Evolutionary conservation across 768 basidiomycete genomes (phyloP).

Genomic region (Amanita inopinata): DNA sequence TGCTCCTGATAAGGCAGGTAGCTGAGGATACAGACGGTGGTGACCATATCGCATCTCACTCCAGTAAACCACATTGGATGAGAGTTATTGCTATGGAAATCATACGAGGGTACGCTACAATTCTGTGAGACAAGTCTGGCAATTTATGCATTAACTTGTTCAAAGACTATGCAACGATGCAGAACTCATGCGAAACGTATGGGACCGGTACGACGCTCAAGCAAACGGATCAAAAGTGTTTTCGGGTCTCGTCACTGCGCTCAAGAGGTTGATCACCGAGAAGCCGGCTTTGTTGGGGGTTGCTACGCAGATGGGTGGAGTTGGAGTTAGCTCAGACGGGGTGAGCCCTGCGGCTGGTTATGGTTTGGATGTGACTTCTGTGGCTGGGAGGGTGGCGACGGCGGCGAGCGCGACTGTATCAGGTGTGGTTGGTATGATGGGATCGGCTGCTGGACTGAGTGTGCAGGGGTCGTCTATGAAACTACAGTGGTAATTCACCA

Average conservation of each 20-base stretch:
- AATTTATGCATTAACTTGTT: slow-evolving; percentile 2
- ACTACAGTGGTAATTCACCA: slow-evolving; percentile 60
- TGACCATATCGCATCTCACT: slow-evolving; percentile 19
- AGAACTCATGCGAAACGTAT: slow-evolving; percentile 69
- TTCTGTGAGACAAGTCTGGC: too few species aligned
- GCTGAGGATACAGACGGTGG: slow-evolving; percentile 35
- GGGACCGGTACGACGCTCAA: slow-evolving; percentile 66
- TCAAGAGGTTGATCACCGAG: slow-evolving; percentile 84
- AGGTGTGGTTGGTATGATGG: slow-evolving; percentile 82
- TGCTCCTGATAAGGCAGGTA: slow-evolving; percentile 56
- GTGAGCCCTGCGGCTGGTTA: slow-evolving; percentile 32
- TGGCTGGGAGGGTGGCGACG: slow-evolving; percentile 77
- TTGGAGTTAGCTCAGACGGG: slow-evolving; percentile 44
- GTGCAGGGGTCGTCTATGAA: slow-evolving; percentile 75
- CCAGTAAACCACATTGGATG: slow-evolving; percentile 69
- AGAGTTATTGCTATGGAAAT: slow-evolving; percentile 89
- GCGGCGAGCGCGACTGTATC: slow-evolving; percentile 79
- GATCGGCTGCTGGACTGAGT: slow-evolving; percentile 58
- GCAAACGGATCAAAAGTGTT: slow-evolving; percentile 61
- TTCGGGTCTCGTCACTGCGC: slow-evolving; percentile 64
- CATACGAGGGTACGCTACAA: slow-evolving; percentile 58
- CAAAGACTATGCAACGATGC: slow-evolving; percentile 68
- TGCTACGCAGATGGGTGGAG: slow-evolving; percentile 69
- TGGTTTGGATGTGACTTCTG: slow-evolving; percentile 51
- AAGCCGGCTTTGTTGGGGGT: slow-evolving; percentile 81